These are phyloP conservation scores for Pneumocystis wakefieldiae DNA, from an alignment of 1,139 yeast species.

Conservation along the genomic window DNA sequence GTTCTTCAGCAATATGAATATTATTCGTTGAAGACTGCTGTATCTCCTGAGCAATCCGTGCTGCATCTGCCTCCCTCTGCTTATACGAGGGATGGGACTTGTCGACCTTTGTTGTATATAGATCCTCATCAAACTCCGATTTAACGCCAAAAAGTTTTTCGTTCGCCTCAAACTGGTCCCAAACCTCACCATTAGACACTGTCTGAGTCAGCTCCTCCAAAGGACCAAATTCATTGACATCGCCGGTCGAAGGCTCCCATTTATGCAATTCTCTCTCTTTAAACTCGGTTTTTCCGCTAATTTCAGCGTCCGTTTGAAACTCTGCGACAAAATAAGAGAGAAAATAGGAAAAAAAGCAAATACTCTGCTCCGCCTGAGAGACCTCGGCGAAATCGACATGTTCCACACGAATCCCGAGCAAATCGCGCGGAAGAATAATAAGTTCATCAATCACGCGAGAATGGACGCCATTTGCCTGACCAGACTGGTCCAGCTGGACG, in stretches of 20 bases:
- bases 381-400: conserved; percentile 17
- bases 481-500: neutral
- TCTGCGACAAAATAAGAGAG: conserved; percentile 8
- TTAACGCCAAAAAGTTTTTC: conserved; percentile 77
- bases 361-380: neutral
- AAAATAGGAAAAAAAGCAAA: neutral
- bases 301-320: conserved; percentile 77
- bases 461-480: neutral
- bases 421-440: neutral
- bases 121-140: conserved; percentile 73
- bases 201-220: conserved; percentile 29
- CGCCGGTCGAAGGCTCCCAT: conserved; percentile 65
- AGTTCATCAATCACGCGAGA: neutral
- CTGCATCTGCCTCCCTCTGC: conserved; percentile 55
- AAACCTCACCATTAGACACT: conserved; percentile 25
- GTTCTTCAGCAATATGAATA: conserved; percentile 77
- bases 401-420: neutral
- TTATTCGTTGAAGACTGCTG: conserved; percentile 52
- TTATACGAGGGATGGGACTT: conserved; percentile 59
- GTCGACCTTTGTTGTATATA: conserved; percentile 76
- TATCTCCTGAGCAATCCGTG: conserved; percentile 65
- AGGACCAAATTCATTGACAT: conserved; percentile 18
- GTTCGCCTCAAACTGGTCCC: conserved; percentile 94
- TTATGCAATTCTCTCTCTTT: conserved; percentile 61
- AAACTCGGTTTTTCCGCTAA: conserved; percentile 33